Evolutionary conservation across 306 rosid genomes (phyloP), one percentile per base, ranked within the genome.

Genomic region (Medicago truncatula): DNA sequence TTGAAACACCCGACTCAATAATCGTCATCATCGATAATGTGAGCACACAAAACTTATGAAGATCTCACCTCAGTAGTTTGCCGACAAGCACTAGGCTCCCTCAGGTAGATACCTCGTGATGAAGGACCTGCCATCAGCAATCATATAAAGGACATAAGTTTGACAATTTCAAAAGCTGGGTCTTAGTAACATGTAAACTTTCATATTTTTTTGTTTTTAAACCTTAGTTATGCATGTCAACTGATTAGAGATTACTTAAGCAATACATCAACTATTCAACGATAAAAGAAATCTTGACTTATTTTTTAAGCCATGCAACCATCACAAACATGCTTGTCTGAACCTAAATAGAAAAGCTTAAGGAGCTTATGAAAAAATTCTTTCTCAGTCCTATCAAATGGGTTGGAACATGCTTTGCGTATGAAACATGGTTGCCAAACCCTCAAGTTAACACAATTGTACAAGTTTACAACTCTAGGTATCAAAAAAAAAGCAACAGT

Each of bases 81-180:
- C 60, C 10, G 87, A 73, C 90, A 92, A 83, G 89, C 85, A 86
- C 92, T 76, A 66, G 92, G 88, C 90, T 95, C 97, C 85, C 99
- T 90, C 47, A 95, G 81, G 81, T 95, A 95, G 85, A 95, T 95
- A 78, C 99, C 99, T 40, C 97, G 89, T 66, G 90, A 81, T 46
- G 82, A 83, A 73, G 96, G 92, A 83, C 72, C 97, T 95, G 89
- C 72, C 83, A 76, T 81, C 47, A 76, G 77, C 64, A 83, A 80
- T 73, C 81, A 87, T 36, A 81, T 16, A 49, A 82, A 16, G 58
- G 47, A 70, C 23, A 47, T 60, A n/a, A 74, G 73, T 61, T 77
- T 40, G 18, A 64, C 73, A 73, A 12, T 59, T 65, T 67, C 40
- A 31, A 31, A 67, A 23, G 66, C 70, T 23, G 31, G 71, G 60